These are phyloP conservation scores for Galerina sulciceps DNA, from an alignment of 768 basidiomycete species.

Conservation along the genomic window DNA sequence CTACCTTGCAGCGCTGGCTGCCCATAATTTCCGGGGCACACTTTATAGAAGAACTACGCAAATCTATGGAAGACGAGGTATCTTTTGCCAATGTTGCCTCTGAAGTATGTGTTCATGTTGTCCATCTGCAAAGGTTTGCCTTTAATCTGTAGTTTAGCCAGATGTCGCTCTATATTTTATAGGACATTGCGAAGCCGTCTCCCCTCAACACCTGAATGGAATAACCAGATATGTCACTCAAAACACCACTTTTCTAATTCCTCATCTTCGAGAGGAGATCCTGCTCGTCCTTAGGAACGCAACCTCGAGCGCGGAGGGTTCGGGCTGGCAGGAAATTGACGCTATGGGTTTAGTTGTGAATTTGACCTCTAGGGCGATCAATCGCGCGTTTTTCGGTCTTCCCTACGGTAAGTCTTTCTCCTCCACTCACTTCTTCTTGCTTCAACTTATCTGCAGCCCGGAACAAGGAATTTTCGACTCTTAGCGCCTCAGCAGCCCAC, in stretches of 20 bases:
- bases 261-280: slow-evolving; percentile 50
- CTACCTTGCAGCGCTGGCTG: slow-evolving; percentile 36
- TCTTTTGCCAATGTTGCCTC: slow-evolving; percentile 31
- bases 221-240: slow-evolving; percentile 23
- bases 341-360: slow-evolving; percentile 4
- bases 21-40: slow-evolving; percentile 36
- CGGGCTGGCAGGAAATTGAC: slow-evolving; percentile 20
- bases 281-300: slow-evolving; percentile 37
- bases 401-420: slow-evolving; percentile 23
- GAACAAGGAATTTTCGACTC: not conserved
- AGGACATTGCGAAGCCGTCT: slow-evolving; percentile 8
- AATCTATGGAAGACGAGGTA: slow-evolving; percentile 40
- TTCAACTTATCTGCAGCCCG: not conserved
- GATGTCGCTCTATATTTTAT: slow-evolving; percentile 7
- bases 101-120: slow-evolving; percentile 32
- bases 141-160: not conserved
- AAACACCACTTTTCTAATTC: slow-evolving; percentile 28
- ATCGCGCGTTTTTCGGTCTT: slow-evolving; percentile 17
- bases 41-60: slow-evolving; percentile 45
- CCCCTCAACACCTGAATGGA: not conserved
- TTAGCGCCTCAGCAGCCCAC: not conserved
- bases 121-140: not conserved
- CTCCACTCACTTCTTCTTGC: not conserved
- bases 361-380: slow-evolving; percentile 6
- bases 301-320: not conserved